Percentiles rank a stretch among this genome's conserved stretches.
Conservation (phyloP, 345 rosid species). For the Clausena lansium region DNA sequence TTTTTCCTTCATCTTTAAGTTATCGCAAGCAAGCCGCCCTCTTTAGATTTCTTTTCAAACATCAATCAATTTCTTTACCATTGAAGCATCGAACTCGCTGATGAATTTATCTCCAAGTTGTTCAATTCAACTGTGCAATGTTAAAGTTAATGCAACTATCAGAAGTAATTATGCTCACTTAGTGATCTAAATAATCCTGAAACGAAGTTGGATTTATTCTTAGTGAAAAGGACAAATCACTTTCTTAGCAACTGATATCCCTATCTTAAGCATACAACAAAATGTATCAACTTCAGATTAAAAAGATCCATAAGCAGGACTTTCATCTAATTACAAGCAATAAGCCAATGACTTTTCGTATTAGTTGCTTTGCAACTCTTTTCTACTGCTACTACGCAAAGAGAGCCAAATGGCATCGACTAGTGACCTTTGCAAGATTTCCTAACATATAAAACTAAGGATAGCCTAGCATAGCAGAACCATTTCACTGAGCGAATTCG, state of each 20-base stretch:
- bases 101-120: neutral
- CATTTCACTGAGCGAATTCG: neutral
- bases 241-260: neutral
- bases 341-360: neutral
- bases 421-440: neutral
- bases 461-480: neutral
- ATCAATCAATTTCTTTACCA: neutral
- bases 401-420: neutral
- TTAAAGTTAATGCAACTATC: neutral
- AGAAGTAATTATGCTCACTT: neutral
- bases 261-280: neutral
- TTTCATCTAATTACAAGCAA: neutral
- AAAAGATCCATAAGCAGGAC: too few relatives aligned
- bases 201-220: neutral
- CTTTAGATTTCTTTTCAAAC: slow-evolving; percentile 6
- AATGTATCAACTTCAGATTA: neutral
- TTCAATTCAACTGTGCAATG: neutral
- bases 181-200: neutral
- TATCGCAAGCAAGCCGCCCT: neutral
- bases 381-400: neutral
- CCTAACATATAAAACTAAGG: neutral
- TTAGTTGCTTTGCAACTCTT: neutral
- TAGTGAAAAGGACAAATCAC: neutral
- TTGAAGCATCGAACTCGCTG: neutral
- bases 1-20: neutral